Evolutionary conservation across 108 stramenopile species (phyloP), one percentile per base, ranked within the genome.

Genomic region (Epipyxis sp.): DNA sequence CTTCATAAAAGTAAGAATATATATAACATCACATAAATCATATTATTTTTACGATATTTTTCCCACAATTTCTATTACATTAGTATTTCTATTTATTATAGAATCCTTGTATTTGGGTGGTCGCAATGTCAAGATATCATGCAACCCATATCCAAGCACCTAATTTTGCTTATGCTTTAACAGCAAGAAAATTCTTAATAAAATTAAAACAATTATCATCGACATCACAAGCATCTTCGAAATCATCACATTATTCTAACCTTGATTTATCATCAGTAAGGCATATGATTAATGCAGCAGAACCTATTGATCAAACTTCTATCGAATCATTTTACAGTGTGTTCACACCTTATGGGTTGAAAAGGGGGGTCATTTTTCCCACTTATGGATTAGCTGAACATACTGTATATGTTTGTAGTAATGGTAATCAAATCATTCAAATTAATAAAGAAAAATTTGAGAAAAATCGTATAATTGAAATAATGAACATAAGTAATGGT

Each of bases 311-410:
- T 30, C 80, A 85, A 44, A 88, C 80, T 0, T 82, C 91, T 35
- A 91, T 96, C 42, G 85, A 91, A 20, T 71, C 89, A 3, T 99
- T 96, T 77, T 77, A 84, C 25, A 78, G 78, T 0, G 83, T 86
- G 3, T 96, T 96, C 83, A 59, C 69, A 13, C 85, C 88, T 2
- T 88, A 87, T 80, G 94, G 94, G 32, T 80, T 99, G 54, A 16
- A 16, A 20, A 16, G 54, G 16, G 54, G 54, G 25, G 54, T 57
- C 54, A 57, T 57, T 25, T 89, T 79, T 69, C 95, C 95, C 13
- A 94, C 94, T 29, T 99, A 98, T 82, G 99, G 99, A 0, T 81
- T 99, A 42, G 99, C 99, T 1, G 98, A 99, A 85, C 92, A 94
- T 72, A 97, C 97, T 27, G 98, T 99, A 2, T 96, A 94, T 81